Evolutionary conservation across 2,329 filamentous ascomycete genomes (phyloP).

Genomic region (Byssoonygena ceratinophila): DNA sequence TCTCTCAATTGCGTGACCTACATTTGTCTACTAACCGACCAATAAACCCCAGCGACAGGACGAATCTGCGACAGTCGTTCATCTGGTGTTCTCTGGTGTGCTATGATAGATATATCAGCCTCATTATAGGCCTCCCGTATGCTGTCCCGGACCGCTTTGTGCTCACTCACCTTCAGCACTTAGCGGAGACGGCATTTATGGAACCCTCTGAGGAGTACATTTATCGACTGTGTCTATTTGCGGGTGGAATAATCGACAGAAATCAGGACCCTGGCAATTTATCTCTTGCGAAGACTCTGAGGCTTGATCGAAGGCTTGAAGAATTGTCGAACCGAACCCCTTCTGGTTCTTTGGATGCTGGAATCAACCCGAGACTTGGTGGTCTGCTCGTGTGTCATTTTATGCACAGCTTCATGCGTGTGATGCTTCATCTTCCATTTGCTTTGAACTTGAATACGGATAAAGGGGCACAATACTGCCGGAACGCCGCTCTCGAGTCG

Average conservation of each 20-base stretch:
- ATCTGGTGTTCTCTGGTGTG: constrained; percentile 35
- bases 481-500: constrained; percentile 32
- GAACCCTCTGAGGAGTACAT: constrained; percentile 24
- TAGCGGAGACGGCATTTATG: constrained; percentile 16
- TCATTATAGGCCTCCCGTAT: constrained; percentile 46
- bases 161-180: constrained; percentile 23
- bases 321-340: constrained; percentile 23
- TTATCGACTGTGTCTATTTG: constrained; percentile 26
- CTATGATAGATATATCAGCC: constrained; percentile 42
- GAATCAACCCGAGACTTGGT: neutral
- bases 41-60: constrained; percentile 19
- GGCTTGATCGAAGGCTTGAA: constrained; percentile 35
- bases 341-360: constrained; percentile 16
- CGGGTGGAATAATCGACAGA: constrained; percentile 34
- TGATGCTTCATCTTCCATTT: constrained; percentile 40
- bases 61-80: constrained; percentile 26
- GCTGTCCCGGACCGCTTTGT: constrained; percentile 28
- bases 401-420: constrained; percentile 31
- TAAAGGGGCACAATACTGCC: constrained; percentile 31
- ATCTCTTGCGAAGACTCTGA: constrained; percentile 32
- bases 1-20: constrained; percentile 43
- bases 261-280: constrained; percentile 30
- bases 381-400: constrained; percentile 29
- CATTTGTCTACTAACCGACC: constrained; percentile 29
- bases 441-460: constrained; percentile 34